Conservation (phyloP, 805 yeast species). For the Candida glaebosa region DNA sequence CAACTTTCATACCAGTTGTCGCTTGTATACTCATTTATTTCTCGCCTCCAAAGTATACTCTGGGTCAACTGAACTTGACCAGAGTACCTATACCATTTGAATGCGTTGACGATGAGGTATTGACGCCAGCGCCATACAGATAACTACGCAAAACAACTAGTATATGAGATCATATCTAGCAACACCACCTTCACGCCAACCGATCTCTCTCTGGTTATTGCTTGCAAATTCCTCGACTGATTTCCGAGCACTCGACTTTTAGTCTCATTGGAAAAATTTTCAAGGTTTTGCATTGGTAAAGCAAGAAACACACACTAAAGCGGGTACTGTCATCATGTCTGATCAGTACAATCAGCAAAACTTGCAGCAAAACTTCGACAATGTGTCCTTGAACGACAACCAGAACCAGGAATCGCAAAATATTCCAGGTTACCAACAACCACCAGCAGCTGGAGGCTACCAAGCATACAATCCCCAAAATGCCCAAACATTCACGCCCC, state of each 20-base stretch:
- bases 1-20: no score
- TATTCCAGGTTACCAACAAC: background rate
- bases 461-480: constrained; percentile 43
- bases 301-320: background rate
- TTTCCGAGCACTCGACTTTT: constrained; percentile 1
- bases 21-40: no score
- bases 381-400: constrained; percentile 33
- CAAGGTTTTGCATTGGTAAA: background rate
- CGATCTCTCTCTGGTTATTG: no score
- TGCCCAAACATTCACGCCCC: constrained; percentile 11
- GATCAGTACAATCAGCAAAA: constrained; percentile 39
- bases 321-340: constrained; percentile 23
- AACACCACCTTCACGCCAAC: no score
- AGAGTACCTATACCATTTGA: background rate
- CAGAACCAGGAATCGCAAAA: constrained; percentile 21
- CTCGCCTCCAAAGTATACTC: no score
- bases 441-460: constrained; percentile 11
- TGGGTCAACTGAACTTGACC: background rate
- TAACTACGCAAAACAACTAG: no score
- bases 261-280: constrained; percentile 1
- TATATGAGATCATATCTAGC: no score
- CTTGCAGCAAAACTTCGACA: constrained; percentile 42
- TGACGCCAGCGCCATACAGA: no score
- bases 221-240: no score
- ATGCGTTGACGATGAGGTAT: background rate